These are phyloP conservation scores for Eimeria acervulina DNA, from an alignment of 169 alveolate genomes.

Conservation along the genomic window DNA sequence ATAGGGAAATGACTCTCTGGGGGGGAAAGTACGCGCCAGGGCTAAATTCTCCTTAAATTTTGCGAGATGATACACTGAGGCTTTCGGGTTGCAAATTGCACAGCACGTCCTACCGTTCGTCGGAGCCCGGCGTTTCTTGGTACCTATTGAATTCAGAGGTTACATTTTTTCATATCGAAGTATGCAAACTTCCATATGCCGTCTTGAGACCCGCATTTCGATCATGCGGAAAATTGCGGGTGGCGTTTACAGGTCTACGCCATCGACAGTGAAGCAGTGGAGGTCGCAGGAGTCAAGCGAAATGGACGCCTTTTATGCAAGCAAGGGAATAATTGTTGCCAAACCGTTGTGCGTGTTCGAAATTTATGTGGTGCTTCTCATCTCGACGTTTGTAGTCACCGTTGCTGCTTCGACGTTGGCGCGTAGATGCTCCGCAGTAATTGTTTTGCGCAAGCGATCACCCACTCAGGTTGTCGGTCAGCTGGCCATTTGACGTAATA, in stretches of 20 bases:
- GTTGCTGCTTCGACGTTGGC: too few species aligned
- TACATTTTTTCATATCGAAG: neutral
- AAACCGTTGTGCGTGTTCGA: too few species aligned
- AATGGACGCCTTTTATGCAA: too few species aligned
- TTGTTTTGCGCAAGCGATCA: too few species aligned
- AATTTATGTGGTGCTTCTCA: too few species aligned
- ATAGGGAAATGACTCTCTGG: neutral
- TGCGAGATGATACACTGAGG: neutral
- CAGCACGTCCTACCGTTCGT: neutral
- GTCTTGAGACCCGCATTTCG: neutral
- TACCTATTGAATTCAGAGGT: neutral
- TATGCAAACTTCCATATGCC: neutral
- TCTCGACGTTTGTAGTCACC: too few species aligned
- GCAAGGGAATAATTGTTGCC: too few species aligned
- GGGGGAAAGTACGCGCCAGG: neutral
- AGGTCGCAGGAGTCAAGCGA: too few species aligned
- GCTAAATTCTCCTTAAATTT: neutral
- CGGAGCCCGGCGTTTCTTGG: neutral
- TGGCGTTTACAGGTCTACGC: neutral
- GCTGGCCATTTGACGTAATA: too few species aligned
- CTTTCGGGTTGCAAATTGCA: neutral
- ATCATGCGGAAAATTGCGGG: neutral
- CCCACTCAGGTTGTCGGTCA: too few species aligned
- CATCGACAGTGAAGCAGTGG: too few species aligned
- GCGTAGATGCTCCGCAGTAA: too few species aligned